Base-by-base conservation (phyloP, 108 stramenopile genomes). In the Poteriospumella lacustris region DNA sequence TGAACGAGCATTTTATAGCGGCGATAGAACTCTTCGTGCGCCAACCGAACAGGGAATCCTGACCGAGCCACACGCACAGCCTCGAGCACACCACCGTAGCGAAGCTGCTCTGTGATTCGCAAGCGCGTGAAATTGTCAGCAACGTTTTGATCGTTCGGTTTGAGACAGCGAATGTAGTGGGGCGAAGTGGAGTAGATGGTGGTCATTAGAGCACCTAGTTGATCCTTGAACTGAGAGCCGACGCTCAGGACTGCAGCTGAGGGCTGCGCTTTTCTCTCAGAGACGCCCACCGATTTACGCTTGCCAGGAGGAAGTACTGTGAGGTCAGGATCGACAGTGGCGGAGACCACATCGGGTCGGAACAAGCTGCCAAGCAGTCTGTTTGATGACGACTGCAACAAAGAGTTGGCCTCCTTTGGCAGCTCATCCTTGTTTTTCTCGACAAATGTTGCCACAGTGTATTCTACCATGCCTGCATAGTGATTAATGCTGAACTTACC, bases 41-140 rank as follows among this genome's bases (percentile, higher is more conserved):
- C 79, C 52, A 98, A 75, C 33, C 99, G 92, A n/a, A 98, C 96
- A 28, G 99, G 97, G 82, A 95, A 99, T 43, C 99, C 99, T 73
- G 93, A 90, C 70, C 99, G 91, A 28, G 97, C 96, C 33, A 99
- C 99, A 43, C 96, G 93, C 31, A 99, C 99, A 29, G 99, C 99
- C 75, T 99, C 99, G 72, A 99, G 84, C 0, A 99, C 99, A 82
- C 99, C 99, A 80, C 95, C 94, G 75, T 94, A 96, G 56, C 97
- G 89, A 5, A 98, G 90, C 87, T 98, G 97, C 58, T 95, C 94
- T 2, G 92, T 93, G 39, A 94, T 87, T 52, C 94, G 88, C 59
- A 88, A 89, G 5, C 79, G 77, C 42, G n/a, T 58, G 73, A 93
- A 67, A 68, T 89, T 88, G 64, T 92, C 89, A 9, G 95, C 89